These are phyloP conservation scores for Noccaea bulbosa DNA, from an alignment of 345 rosid species.

Conservation along the genomic window DNA sequence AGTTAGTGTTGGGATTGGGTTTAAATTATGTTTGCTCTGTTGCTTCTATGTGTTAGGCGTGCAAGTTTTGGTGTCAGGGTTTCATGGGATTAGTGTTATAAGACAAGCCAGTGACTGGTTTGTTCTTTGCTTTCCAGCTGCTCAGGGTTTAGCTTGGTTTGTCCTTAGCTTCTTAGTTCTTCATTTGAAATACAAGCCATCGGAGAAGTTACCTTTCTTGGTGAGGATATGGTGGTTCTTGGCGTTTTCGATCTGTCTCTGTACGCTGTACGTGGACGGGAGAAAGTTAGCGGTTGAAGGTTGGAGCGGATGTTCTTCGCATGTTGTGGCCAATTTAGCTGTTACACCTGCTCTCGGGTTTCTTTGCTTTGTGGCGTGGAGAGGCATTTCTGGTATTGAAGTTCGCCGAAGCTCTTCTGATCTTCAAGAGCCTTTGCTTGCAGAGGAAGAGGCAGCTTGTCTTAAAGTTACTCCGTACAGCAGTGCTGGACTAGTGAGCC, in stretches of 20 bases:
- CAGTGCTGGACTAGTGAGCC: slow-evolving; percentile 76
- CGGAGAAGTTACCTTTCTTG: slow-evolving; percentile 74
- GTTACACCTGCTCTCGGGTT: slow-evolving; percentile 85
- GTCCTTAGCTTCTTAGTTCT: slow-evolving; percentile 73
- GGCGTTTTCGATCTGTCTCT: slow-evolving; percentile 73
- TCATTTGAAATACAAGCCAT: slow-evolving; percentile 75
- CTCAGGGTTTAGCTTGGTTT: slow-evolving; percentile 83
- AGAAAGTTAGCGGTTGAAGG: slow-evolving; percentile 58
- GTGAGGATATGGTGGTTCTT: slow-evolving; percentile 88
- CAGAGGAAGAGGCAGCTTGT: slow-evolving; percentile 87
- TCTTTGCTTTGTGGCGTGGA: slow-evolving; percentile 72
- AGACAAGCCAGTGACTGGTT: slow-evolving; percentile 69
- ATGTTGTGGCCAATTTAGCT: slow-evolving; percentile 74
- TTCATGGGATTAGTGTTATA: slow-evolving; percentile 69
- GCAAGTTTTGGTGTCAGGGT: slow-evolving; percentile 72
- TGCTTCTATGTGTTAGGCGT: slow-evolving; percentile 77
- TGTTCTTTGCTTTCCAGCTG: slow-evolving; percentile 60
- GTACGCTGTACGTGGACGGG: slow-evolving; percentile 75
- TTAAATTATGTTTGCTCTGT: slow-evolving; percentile 66
- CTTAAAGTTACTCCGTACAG: slow-evolving; percentile 80
- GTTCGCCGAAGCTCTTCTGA: slow-evolving; percentile 63
- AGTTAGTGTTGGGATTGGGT: slow-evolving; percentile 55
- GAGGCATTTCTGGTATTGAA: slow-evolving; percentile 78
- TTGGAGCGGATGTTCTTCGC: slow-evolving; percentile 61
- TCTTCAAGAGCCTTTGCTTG: slow-evolving; percentile 86